Percentiles rank a stretch among this genome's conserved stretches.
These are phyloP conservation scores for Sporodiniella umbellata DNA, from an alignment of 371 early-diverging fungal genomes.

Conservation along the genomic window DNA sequence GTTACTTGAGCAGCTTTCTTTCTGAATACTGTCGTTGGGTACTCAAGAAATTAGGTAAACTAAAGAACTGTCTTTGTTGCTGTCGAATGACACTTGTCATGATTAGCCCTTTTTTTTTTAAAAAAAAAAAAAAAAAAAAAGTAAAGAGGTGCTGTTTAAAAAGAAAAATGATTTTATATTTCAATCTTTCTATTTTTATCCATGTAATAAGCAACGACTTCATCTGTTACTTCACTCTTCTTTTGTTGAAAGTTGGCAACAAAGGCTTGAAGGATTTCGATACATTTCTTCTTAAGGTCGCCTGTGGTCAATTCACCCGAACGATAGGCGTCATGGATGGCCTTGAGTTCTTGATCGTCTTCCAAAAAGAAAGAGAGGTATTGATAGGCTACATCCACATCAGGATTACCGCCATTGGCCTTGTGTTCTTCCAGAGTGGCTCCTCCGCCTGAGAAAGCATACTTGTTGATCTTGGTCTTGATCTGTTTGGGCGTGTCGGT, in stretches of 20 bases:
- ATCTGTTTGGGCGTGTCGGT: slow-evolving; percentile 93
- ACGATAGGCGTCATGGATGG: slow-evolving; percentile 74
- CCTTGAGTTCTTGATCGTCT: slow-evolving; percentile 90
- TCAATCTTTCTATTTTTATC: slow-evolving; percentile 47
- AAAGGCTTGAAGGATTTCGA: slow-evolving; percentile 82
- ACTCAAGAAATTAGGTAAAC: slow-evolving; percentile 22
- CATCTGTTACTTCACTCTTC: slow-evolving; percentile 65
- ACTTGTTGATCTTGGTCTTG: slow-evolving; percentile 95
- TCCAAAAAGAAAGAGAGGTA: slow-evolving; percentile 97
- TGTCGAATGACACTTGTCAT: slow-evolving; percentile 7
- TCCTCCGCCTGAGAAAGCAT: slow-evolving; percentile 97
- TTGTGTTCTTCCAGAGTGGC: slow-evolving; percentile 92
- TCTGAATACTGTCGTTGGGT: slow-evolving; percentile 28
- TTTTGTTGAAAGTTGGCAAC: slow-evolving; percentile 86
- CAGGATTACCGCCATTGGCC: slow-evolving; percentile 92
- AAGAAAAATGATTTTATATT: too few species aligned
- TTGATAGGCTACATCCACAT: slow-evolving; percentile 97
- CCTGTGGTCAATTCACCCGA: slow-evolving; percentile 91
- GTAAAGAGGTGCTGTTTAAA: too few species aligned
- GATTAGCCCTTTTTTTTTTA: not conserved
- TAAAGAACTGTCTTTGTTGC: slow-evolving; percentile 24
- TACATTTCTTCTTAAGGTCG: slow-evolving; percentile 94
- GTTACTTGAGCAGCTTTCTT: slow-evolving; percentile 30
- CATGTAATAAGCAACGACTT: slow-evolving; percentile 65
- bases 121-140: not conserved